Base-by-base conservation (phyloP, 2,329 filamentous ascomycete genomes). In the Nemania bipapillata region DNA sequence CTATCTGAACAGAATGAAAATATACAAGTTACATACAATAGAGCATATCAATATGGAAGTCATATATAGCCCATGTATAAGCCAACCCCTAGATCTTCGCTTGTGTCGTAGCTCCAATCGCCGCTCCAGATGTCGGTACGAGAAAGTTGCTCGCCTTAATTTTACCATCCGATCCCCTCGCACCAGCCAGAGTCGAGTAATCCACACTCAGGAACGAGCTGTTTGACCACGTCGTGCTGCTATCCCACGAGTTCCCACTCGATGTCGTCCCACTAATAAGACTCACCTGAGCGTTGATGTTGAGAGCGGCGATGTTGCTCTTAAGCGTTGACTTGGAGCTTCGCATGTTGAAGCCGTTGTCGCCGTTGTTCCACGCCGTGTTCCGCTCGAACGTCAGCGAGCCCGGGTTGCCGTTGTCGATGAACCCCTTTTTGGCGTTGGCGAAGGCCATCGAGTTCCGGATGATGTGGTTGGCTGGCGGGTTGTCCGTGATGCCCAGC, bases 281-380 rank as follows among this genome's bases (percentile, higher is more conserved):
- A 61, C 65, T 75, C 12, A 73, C 73, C 66, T 77, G 74, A 22
- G 57, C 69, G 22, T 60, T 70, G 11, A 57, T 68, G 17, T 84
- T 84, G 7, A 74, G 72, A 0, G 78, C 80, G 2, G 81, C 82
- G 50, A 84, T 77, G 63, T 83, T 84, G 47, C 72, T 74, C 12
- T 65, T 79, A 35, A 84, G 72, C 4, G 71, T 79, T 7, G 80
- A 79, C 0, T 76, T 74, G 2, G 81, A 79, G 63, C 75, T 79
- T 32, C 76, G 75, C 74, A 82, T 78, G 40, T 79, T 73, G 73
- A 81, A 83, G 2, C 83, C 82, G 11, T 78, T 77, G 47, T 82
- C 81, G 8, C 77, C 78, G 53, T 84, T 84, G 45, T 81, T 81
- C 80, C 81, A 84, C 4, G 83, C 82, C 37, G 83, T 84, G 74